Evolutionary conservation across 176 grass and related monocot genomes (phyloP), one percentile per base, ranked within the genome.

Genomic region (Bromus sterilis): DNA sequence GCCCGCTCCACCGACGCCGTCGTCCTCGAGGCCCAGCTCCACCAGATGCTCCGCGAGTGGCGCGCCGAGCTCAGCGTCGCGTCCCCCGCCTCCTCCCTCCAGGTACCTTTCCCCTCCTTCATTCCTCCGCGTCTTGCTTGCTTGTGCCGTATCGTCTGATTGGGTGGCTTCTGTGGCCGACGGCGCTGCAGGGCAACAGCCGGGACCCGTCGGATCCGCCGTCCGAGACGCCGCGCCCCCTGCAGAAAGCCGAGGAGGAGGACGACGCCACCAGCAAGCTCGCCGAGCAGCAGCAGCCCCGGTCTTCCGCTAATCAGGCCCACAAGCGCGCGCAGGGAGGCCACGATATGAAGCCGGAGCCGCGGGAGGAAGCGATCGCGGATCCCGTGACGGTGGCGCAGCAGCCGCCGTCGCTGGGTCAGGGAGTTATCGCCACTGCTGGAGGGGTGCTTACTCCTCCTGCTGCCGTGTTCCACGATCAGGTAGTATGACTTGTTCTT

Each of bases 21-120:
- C 66, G 60, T 97, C 41, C 89, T 97, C 69, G 94, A 97, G 84
- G 92, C 82, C 51, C 94, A 97, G 87, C 82, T 97, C 56, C 87
- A 97, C 49, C 94, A 94, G 89, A 94, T 97, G 92, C 94, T 97
- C 71, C 92, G 89, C 41, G 94, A 97, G 85, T 97, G 92, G 92
- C 93, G 89, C 77, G 86, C 91, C 46, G 94, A 97, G 85, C 94
- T 97, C 83, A 97, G 87, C 83, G 82, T 81, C 41, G 77, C 87
- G 33, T 97, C 92, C n/a, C 92, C 89, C 1, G 89, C 94, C 20
- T 90, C 89, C 20, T 97, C 94, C 33, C 87, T 97, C 56, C 88
- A 86, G 83, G 88, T 30, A 4, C 21, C 32, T 51, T 4, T 3
- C 26, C 78, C 63, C 48, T 56, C 71, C 6, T 56, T 79, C 48